Percentiles rank a stretch among this genome's conserved stretches.
Conservation (phyloP, 106 monocot species). For the Iris macrosiphon region DNA sequence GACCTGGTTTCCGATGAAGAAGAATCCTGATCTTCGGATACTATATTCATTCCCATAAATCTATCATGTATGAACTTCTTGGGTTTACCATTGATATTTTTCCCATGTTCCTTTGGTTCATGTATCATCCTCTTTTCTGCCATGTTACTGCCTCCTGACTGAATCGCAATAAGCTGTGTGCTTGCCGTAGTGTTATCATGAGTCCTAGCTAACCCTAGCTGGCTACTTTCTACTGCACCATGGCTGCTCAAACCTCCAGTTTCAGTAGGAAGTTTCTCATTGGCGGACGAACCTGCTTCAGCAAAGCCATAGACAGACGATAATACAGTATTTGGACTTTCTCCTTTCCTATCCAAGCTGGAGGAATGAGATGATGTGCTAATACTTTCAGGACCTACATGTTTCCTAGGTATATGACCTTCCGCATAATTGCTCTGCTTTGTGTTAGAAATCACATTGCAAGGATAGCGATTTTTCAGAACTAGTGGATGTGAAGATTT, state of each 20-base stretch:
- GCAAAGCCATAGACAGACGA: conserved; percentile 8
- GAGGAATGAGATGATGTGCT: conserved; percentile 31
- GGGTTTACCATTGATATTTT: conserved; percentile 24
- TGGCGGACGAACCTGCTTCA: conserved; percentile 17
- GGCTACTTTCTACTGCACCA: conserved; percentile 17
- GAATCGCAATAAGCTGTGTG: conserved; percentile 3
- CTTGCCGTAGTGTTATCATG: conserved; percentile 15
- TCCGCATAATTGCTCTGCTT: conserved; percentile 49
- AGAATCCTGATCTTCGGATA: conserved; percentile 26
- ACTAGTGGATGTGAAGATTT: conserved; percentile 74
- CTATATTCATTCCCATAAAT: conserved; percentile 28
- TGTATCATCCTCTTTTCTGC: conserved; percentile 3
- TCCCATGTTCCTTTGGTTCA: conserved; percentile 18
- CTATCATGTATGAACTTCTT: conserved; percentile 33
- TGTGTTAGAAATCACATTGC: conserved; percentile 53
- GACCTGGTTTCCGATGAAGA: conserved; percentile 21
- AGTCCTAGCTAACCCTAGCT: conserved; percentile 6
- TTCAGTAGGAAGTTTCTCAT: conserved; percentile 10
- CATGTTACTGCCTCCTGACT: conserved; percentile 22
- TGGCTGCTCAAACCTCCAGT: conserved; percentile 1
- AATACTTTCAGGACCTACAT: conserved; percentile 34
- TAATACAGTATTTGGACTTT: conserved; percentile 21
- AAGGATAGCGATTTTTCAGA: conserved; percentile 77
- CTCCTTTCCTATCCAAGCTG: conserved; percentile 22
- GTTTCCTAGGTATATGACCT: conserved; percentile 49